These are phyloP conservation scores for Umbelopsis sp. DNA, from an alignment of 371 early-diverging fungal genomes.

Conservation along the genomic window DNA sequence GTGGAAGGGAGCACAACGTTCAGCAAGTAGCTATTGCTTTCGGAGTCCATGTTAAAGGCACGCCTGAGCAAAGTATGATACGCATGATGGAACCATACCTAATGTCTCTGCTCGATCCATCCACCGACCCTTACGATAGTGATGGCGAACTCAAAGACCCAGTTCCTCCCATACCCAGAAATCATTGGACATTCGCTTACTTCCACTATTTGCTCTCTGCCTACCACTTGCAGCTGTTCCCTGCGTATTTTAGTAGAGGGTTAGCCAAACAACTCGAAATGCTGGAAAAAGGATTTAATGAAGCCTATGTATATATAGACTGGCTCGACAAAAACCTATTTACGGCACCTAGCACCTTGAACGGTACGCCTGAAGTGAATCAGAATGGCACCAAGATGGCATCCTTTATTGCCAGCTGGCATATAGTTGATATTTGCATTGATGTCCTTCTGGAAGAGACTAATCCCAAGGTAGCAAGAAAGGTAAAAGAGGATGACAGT, in stretches of 20 bases:
- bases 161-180: constrained; percentile 27
- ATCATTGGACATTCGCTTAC: constrained; percentile 46
- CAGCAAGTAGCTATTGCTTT: constrained; percentile 36
- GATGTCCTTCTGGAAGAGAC: constrained; percentile 26
- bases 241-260: constrained; percentile 45
- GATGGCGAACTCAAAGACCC: constrained; percentile 22
- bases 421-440: constrained; percentile 31
- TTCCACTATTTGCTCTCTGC: constrained; percentile 40
- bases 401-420: constrained; percentile 52
- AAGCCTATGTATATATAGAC: constrained; percentile 38
- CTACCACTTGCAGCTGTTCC: constrained; percentile 46
- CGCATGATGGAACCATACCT: constrained; percentile 49
- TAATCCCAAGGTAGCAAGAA: not conserved
- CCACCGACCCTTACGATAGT: constrained; percentile 16
- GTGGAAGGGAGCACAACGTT: constrained; percentile 32
- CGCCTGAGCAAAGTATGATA: constrained; percentile 29
- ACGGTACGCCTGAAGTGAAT: constrained; percentile 19
- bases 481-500: not conserved
- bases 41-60: constrained; percentile 31
- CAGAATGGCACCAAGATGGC: constrained; percentile 41
- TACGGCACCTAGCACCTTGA: constrained; percentile 20
- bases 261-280: constrained; percentile 42
- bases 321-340: constrained; percentile 27
- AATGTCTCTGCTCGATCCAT: constrained; percentile 30
- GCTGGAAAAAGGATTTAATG: constrained; percentile 37